These are phyloP conservation scores for Dysphania ambrosioides DNA, from an alignment of 148 eudicot genomes.

Conservation along the genomic window DNA sequence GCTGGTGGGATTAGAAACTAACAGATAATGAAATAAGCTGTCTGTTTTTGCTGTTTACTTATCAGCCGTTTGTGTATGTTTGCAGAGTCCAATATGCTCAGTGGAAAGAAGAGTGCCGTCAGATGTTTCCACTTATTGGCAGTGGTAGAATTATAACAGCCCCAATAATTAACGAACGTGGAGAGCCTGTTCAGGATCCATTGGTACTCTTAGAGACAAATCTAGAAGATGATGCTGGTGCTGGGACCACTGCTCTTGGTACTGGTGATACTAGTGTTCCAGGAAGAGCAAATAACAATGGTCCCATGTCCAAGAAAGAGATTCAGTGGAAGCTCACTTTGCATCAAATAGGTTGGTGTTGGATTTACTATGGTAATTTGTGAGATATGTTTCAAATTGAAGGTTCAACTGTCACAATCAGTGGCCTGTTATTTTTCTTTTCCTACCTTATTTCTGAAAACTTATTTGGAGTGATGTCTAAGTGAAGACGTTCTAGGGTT, in stretches of 20 bases:
- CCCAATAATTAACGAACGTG: slow-evolving; percentile 71
- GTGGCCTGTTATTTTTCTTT: not conserved
- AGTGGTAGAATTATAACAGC: slow-evolving; percentile 90
- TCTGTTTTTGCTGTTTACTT: not conserved
- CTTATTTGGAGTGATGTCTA: not conserved
- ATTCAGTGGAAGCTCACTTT: slow-evolving; percentile 93
- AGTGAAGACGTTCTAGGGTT: not conserved
- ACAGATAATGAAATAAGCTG: not conserved
- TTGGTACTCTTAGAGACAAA: slow-evolving; percentile 65
- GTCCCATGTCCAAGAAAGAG: slow-evolving; percentile 48
- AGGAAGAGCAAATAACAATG: slow-evolving; percentile 23
- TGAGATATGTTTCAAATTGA: not conserved
- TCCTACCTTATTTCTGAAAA: not conserved
- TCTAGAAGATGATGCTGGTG: slow-evolving; percentile 38
- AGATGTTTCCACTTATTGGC: slow-evolving; percentile 81
- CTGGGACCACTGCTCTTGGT: slow-evolving; percentile 15
- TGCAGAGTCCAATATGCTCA: slow-evolving; percentile 63
- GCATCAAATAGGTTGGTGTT: slow-evolving; percentile 90
- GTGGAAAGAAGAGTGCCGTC: slow-evolving; percentile 77
- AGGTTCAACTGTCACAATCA: not conserved
- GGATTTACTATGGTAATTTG: not conserved
- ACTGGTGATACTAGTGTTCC: slow-evolving; percentile 26
- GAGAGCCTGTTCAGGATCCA: slow-evolving; percentile 79
- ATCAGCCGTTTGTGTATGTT: slow-evolving; percentile 10
- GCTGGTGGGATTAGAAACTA: not conserved